A percentile compares a stretch with the other conserved stretches of the same genome.
Conservation (phyloP, 805 yeast species). For the Pichia heedii region DNA sequence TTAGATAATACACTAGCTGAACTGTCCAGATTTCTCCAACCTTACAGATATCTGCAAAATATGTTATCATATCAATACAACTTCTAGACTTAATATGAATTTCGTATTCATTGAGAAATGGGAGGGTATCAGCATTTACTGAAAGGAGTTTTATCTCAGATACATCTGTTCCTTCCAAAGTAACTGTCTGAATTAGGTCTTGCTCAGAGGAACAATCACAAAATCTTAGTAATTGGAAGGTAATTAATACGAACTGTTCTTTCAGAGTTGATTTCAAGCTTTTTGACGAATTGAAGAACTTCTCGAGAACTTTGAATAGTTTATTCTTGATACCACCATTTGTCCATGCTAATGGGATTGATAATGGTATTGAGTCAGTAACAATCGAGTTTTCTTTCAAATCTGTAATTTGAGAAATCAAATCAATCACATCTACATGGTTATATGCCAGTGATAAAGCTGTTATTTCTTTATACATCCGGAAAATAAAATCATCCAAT, state of each 20-base stretch:
- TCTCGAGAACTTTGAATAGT: slow-evolving; percentile 14
- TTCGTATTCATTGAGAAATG: slow-evolving; percentile 13
- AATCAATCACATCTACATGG: slow-evolving; percentile 10
- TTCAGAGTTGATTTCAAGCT: slow-evolving; percentile 7
- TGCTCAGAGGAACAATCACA: slow-evolving; percentile 28
- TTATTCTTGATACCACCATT: slow-evolving; percentile 19
- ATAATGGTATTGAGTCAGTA: slow-evolving; percentile 20
- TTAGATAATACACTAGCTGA: slow-evolving; percentile 29
- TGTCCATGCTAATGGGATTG: slow-evolving; percentile 32
- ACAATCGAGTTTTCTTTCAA: slow-evolving; percentile 9
- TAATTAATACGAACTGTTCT: slow-evolving; percentile 25
- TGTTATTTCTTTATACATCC: slow-evolving; percentile 30
- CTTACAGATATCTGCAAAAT: slow-evolving; percentile 5
- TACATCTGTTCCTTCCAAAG: background rate
- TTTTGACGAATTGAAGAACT: slow-evolving; percentile 8
- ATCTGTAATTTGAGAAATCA: slow-evolving; percentile 11
- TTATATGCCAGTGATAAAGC: slow-evolving; percentile 30
- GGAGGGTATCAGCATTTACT: background rate
- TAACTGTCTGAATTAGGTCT: background rate
- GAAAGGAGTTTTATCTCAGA: background rate
- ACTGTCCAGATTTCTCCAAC: slow-evolving; percentile 28
- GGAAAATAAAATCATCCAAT: slow-evolving; percentile 24
- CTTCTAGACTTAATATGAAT: slow-evolving; percentile 9
- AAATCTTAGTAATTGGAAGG: slow-evolving; percentile 29
- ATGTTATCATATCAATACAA: slow-evolving; percentile 8